Percentiles rank a stretch among this genome's conserved stretches.
These are phyloP conservation scores for Pseudogymnoascus sp. DNA, from an alignment of 2,329 filamentous ascomycete species.

Conservation along the genomic window DNA sequence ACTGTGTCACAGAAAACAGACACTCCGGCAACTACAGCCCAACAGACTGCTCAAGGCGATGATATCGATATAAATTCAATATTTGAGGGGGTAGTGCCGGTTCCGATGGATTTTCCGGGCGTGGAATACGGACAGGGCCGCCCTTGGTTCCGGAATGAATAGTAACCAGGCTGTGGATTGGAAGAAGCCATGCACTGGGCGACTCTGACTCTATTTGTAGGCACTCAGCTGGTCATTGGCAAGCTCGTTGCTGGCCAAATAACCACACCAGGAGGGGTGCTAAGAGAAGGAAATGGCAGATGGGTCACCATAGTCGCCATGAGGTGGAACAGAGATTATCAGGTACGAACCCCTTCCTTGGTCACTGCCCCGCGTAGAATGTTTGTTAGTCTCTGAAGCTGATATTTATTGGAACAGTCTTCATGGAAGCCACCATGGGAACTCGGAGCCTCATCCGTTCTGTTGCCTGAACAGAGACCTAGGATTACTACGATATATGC, in stretches of 20 bases:
- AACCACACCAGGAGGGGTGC: not conserved
- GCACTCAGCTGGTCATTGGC: not conserved
- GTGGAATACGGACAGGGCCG: conserved; percentile 26
- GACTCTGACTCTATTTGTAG: not conserved
- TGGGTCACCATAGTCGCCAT: not conserved
- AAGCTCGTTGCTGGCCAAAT: not conserved
- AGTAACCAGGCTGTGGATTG: not conserved
- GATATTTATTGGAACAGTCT: not conserved
- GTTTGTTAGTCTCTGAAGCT: not conserved
- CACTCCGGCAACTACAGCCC: not conserved
- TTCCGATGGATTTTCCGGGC: conserved; percentile 57
- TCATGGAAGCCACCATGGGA: not conserved
- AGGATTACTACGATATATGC: not conserved
- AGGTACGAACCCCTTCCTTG: not conserved
- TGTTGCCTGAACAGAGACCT: not conserved
- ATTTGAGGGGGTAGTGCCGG: conserved; percentile 49
- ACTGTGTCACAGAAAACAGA: not conserved
- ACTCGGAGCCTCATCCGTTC: not conserved
- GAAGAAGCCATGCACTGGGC: not conserved
- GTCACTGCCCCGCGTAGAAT: not conserved
- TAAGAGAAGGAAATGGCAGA: not conserved
- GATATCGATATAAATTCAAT: not conserved
- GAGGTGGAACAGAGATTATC: not conserved
- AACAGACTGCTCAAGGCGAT: not conserved
- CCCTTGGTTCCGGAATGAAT: conserved; percentile 23